Evolutionary conservation across 768 basidiomycete species (phyloP).

Genomic region (Tricholoma bakamatsutake): DNA sequence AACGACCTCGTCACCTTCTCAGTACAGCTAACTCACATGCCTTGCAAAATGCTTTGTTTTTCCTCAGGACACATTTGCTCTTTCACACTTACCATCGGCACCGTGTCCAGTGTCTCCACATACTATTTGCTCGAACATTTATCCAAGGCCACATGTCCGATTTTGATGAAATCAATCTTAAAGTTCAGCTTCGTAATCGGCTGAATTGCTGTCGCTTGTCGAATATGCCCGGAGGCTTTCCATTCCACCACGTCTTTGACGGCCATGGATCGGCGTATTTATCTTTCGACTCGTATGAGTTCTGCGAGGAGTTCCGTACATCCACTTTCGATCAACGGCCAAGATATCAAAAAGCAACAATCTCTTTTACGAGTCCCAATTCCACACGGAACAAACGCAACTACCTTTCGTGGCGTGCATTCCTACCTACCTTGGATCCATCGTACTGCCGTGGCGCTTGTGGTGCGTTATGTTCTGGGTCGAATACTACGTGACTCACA

Average conservation of each 20-base stretch:
- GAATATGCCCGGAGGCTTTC: slow-evolving; percentile 30
- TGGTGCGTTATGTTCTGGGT: slow-evolving; percentile 17
- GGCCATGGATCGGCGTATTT: slow-evolving; percentile 15
- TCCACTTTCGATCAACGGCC: slow-evolving; percentile 15
- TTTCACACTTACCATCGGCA: slow-evolving; percentile 3
- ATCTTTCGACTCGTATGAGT: slow-evolving; percentile 31
- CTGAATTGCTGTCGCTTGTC: slow-evolving; percentile 25
- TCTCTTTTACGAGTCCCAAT: slow-evolving; percentile 21
- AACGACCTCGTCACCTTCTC: not conserved
- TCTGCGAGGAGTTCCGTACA: slow-evolving; percentile 23
- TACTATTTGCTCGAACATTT: not conserved
- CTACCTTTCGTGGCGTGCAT: slow-evolving; percentile 29
- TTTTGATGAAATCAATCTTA: slow-evolving; percentile 15
- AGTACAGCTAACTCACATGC: not conserved
- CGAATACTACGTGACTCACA: not conserved
- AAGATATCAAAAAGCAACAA: slow-evolving; percentile 17
- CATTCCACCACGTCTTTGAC: slow-evolving; percentile 25
- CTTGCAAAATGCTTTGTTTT: not conserved
- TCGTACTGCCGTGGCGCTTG: slow-evolving; percentile 15
- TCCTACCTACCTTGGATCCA: slow-evolving; percentile 19
- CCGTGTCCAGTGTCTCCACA: not conserved
- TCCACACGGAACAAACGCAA: slow-evolving; percentile 5
- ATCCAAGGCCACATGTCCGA: slow-evolving; percentile 1
- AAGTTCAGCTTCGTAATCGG: slow-evolving; percentile 24
- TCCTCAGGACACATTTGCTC: slow-evolving; percentile 5